Conservation (phyloP, 345 rosid genomes). For the Mercurialis annua region DNA sequence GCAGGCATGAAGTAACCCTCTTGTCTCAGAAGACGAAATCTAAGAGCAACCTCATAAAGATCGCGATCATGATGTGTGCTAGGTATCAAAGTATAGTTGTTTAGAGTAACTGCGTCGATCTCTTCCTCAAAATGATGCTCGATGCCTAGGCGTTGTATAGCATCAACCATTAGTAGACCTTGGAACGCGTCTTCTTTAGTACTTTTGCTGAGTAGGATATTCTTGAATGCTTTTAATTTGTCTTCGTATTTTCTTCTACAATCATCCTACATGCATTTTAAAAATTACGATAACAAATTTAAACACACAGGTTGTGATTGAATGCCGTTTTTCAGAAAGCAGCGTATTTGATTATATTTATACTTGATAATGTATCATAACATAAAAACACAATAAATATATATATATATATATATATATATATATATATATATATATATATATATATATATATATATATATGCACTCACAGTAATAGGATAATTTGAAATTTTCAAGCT, state of each 20-base stretch:
- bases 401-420: too few relatives aligned
- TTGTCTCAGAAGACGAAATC: conserved; percentile 26
- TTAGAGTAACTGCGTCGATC: conserved; percentile 30
- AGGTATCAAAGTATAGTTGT: conserved; percentile 14
- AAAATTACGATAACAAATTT: too few relatives aligned
- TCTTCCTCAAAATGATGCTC: conserved; percentile 31
- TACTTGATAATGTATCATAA: too few relatives aligned
- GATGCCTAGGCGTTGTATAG: conserved; percentile 40
- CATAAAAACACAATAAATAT: too few relatives aligned
- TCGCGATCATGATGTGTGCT: not conserved
- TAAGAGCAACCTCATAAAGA: conserved; percentile 31
- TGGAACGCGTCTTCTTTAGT: conserved; percentile 10
- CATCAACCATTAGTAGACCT: conserved; percentile 36
- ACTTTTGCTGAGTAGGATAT: not conserved
- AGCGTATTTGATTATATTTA: too few relatives aligned
- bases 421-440: too few relatives aligned
- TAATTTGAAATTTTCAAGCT: too few relatives aligned
- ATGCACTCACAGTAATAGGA: too few relatives aligned
- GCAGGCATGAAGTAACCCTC: conserved; percentile 16
- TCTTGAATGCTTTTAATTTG: not conserved
- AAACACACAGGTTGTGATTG: too few relatives aligned
- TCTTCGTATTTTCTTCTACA: not conserved
- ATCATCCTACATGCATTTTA: conserved; percentile 16
- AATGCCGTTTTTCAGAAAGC: too few relatives aligned
- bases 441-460: too few relatives aligned